Base-by-base conservation (phyloP, 306 rosid genomes). In the Myrica gale region DNA sequence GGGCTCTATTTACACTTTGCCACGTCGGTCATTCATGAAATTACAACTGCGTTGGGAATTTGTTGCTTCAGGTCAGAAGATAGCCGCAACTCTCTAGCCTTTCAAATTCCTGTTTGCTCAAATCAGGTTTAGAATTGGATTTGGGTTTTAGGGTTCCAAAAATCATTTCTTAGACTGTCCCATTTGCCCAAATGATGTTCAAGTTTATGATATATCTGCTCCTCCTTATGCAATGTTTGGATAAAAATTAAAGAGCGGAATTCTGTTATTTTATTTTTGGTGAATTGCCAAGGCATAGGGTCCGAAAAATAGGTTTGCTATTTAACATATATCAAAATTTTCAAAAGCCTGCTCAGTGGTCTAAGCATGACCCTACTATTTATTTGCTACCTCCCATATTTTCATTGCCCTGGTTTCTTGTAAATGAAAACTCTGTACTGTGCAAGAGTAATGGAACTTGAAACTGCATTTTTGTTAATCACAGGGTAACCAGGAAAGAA, bases 401-500 rank as follows among this genome's bases (percentile, higher is more conserved):
- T 3, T 58, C 23, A 32, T 58, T 23, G 17, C 42, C 15, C 26
- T 58, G 15, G 66, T 9, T 58, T 58, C 66, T 58, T 58, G 66
- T 58, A 23, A 4, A 10, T 11, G 42, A 23, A 26, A 16, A 5
- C 42, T 5, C 9, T 20, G 16, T 58, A 58, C 39, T 0, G 42
- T 58, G 4, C 13, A 11, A 26, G 39, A 9, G 12, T 23, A 19
- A 11, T 61, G 68, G 32, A 32, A 5, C 44, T 5, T 4, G 9
- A 26, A 23, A 11, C 32, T 41, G 12, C 3, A 9, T 48, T 48
- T 48, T 11, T 48, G 77, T 71, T 0, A 0, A 72, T 88, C 69
- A 70, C 92, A 95, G 98, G 92, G 87, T 95, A 81, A 90, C 95
- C 45, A 85, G 93, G 87, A 95, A 89, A 85, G 97, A 92, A 83